These are phyloP conservation scores for Truncatella angustata DNA, from an alignment of 2,329 filamentous ascomycete genomes.

Conservation along the genomic window DNA sequence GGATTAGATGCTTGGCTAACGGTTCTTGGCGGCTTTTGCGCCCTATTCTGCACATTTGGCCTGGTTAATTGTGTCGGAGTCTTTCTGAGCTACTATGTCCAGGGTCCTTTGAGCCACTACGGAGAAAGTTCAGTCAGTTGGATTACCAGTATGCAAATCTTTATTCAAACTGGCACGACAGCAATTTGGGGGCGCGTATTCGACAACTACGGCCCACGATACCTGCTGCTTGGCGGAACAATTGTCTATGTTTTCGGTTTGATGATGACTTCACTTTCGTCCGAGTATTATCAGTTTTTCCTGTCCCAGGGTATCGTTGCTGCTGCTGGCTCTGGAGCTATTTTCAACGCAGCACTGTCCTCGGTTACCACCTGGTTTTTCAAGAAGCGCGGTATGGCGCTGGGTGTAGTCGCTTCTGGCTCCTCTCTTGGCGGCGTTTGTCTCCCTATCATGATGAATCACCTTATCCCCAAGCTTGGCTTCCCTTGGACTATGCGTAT, in stretches of 20 bases:
- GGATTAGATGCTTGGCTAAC: slow-evolving; percentile 56
- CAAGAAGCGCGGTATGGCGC: slow-evolving; percentile 42
- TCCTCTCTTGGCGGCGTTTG: slow-evolving; percentile 49
- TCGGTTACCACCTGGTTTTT: slow-evolving; percentile 46
- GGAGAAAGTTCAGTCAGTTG: slow-evolving; percentile 51
- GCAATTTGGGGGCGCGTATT: slow-evolving; percentile 49
- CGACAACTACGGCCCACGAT: slow-evolving; percentile 59
- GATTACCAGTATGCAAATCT: slow-evolving; percentile 55
- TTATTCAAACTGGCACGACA: slow-evolving; percentile 45
- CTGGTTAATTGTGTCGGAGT: slow-evolving; percentile 45
- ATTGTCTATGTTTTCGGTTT: slow-evolving; percentile 55
- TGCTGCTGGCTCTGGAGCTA: slow-evolving; percentile 31
- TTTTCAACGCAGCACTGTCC: slow-evolving; percentile 33
- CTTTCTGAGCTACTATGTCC: slow-evolving; percentile 56
- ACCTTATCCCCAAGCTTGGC: slow-evolving; percentile 45
- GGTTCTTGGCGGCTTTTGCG: slow-evolving; percentile 45
- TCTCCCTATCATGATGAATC: slow-evolving; percentile 56
- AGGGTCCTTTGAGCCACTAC: slow-evolving; percentile 43
- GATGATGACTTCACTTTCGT: slow-evolving; percentile 57
- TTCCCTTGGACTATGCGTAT: slow-evolving; percentile 39
- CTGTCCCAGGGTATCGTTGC: slow-evolving; percentile 34
- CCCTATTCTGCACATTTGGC: slow-evolving; percentile 37
- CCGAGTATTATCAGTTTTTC: slow-evolving; percentile 39
- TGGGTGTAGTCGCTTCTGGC: slow-evolving; percentile 47
- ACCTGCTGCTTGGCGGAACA: slow-evolving; percentile 49